Conservation (phyloP, 306 rosid genomes). For the Rosa multiflora region DNA sequence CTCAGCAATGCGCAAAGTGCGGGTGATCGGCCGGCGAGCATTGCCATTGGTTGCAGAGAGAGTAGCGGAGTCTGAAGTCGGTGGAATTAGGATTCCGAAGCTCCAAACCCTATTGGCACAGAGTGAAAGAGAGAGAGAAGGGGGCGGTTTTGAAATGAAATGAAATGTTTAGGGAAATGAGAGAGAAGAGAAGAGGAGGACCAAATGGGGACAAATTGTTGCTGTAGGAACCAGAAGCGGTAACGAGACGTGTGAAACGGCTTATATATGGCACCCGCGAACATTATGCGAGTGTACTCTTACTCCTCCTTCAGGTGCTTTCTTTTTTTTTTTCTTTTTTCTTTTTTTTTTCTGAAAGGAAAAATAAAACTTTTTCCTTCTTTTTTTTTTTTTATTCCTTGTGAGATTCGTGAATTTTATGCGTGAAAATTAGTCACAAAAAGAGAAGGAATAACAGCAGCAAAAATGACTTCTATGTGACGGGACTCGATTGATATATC, state of each 20-base stretch:
- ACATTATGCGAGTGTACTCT: background rate
- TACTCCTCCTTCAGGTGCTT: slow-evolving; percentile 1
- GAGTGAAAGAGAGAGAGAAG: background rate
- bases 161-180: too few species aligned
- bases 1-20: slow-evolving; percentile 27
- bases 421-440: too few species aligned
- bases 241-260: background rate
- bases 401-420: too few species aligned
- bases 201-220: background rate
- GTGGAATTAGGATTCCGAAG: slow-evolving; percentile 9
- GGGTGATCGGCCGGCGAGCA: slow-evolving; percentile 28
- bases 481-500: too few species aligned
- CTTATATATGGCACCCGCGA: background rate
- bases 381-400: rapidly evolving
- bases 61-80: background rate
- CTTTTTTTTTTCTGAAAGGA: background rate
- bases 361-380: too few species aligned
- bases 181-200: background rate
- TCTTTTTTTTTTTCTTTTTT: background rate
- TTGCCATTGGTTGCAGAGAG: slow-evolving; percentile 7
- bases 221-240: background rate
- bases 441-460: too few species aligned
- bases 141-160: slow-evolving; percentile 10
- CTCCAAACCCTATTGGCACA: background rate
- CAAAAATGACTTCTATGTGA: too few species aligned